Base-by-base conservation (phyloP, 768 basidiomycete genomes). In the Hypholoma sublateritium region DNA sequence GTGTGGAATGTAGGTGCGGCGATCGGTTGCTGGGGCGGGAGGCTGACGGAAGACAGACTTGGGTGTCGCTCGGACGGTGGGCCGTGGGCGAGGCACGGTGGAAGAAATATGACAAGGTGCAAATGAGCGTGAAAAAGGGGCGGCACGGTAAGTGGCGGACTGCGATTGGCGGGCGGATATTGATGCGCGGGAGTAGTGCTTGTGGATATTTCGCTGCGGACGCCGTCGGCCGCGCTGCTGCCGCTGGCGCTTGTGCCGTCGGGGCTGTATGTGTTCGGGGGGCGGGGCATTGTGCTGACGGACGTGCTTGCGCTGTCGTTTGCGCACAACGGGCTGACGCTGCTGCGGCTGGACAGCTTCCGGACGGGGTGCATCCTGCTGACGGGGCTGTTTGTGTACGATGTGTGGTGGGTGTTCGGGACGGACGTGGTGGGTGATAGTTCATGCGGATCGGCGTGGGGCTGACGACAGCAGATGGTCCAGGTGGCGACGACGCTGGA, bases 391-490 rank as follows among this genome's bases (percentile, higher is more conserved):
- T 93, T 98, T 73, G 45, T 97, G 41, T 98, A 98, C 68, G 96
- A 98, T 68, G 83, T 97, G 39, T 96, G 88, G 82, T 97, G 92
- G 92, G 93, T 95, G 2, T 95, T 95, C 69, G 91, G 90, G 17
- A 90, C 89, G 0, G 82, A 86, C 65, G 91, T 93, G 72, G 91
- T 91, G 69, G 68, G 35, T 42, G 47, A 16, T 50, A 53, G 14
- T 36, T 25, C 41, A 41, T 17, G 39, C 32, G 21, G 52, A 45
- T 39, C 11, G 22, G 21, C 36, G 35, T 28, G 34, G 21, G 35
- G 25, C 47, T 56, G 21, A 58, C 21, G 52, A 17, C 36, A 54
- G 25, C 64, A 93, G 91, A 98, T 98, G 95, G 87, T 96, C 21
- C 86, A 86, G 62, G 96, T 98, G 1, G 96, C 96, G 1, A 94